Base-by-base conservation (phyloP, 2,329 filamentous ascomycete genomes). In the Sporothrix inflata region DNA sequence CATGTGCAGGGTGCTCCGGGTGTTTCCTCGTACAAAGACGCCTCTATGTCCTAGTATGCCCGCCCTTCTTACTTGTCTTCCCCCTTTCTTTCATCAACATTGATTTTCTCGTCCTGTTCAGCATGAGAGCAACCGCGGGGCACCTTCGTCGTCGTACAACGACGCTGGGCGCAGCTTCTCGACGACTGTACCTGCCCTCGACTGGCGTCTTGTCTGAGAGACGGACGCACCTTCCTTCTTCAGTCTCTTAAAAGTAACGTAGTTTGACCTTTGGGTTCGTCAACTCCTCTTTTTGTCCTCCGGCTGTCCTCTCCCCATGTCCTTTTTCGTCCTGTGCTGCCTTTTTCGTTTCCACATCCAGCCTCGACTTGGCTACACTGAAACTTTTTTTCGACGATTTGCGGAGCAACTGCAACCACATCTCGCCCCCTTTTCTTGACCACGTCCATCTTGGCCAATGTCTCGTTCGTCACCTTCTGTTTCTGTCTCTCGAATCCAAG, bases 11-110 rank as follows among this genome's bases (percentile, higher is more conserved):
- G 38, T 66, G 57, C 55, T 11, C 42, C 71, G 57, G 67, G 38
- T 70, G 57, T 49, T 69, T 14, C 71, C 57, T 70, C 21, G 57
- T 16, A 72, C 67, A 70, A 27, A 24, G 21, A 19, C 53, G 67
- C 51, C 51, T 45, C 16, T 3, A 42, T 9, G n/a, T 19, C 12
- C 6, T 34, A 19, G 14, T 14, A n/a, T 49, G 42, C 42, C 27
- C 21, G 21, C 60, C 12, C 49, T 49, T 66, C 24, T 66, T 49
- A 30, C 63, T 16, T 49, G 11, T 11, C 8, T 40, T 24, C 21
- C 24, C n/a, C 21, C 3, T 47, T 45, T 27, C 8, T n/a, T 65
- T 24, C 24, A n/a, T n/a, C 21, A 27, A 19, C 4, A 47, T 1
- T 8, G 14, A 6, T n/a, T 19, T 27, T 30, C 12, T 51, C 49